Evolutionary conservation across 768 basidiomycete species (phyloP).

Genomic region (Tulasnella sp.): DNA sequence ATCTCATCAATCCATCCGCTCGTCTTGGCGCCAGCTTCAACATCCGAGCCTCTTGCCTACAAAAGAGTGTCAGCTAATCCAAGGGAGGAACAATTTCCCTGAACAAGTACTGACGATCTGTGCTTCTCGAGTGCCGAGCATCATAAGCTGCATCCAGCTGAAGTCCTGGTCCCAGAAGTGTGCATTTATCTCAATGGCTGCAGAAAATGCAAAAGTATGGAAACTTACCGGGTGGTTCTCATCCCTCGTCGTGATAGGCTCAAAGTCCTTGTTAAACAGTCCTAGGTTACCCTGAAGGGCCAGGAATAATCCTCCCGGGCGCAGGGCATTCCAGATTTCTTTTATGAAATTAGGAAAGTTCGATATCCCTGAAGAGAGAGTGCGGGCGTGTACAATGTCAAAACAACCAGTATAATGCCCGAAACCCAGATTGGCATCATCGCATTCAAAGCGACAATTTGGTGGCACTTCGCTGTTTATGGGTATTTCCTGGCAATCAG

Average conservation of each 20-base stretch:
- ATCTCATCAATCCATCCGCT: no score
- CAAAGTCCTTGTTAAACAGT: background rate
- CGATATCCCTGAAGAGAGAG: background rate
- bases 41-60: no score
- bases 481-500: no score
- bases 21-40: no score
- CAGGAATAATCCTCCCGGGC: background rate
- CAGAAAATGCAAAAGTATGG: no score
- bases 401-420: background rate
- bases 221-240: background rate
- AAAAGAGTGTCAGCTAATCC: no score
- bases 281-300: background rate
- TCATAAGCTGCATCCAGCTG: no score
- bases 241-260: slow-evolving; percentile 1
- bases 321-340: background rate
- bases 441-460: background rate
- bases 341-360: background rate
- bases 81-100: no score
- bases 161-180: no score
- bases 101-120: no score
- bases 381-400: background rate
- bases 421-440: slow-evolving; percentile 11
- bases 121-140: no score
- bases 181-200: no score
- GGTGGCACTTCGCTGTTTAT: background rate